These are phyloP conservation scores for Serendipita sp. DNA, from an alignment of 768 basidiomycete genomes.

Conservation along the genomic window DNA sequence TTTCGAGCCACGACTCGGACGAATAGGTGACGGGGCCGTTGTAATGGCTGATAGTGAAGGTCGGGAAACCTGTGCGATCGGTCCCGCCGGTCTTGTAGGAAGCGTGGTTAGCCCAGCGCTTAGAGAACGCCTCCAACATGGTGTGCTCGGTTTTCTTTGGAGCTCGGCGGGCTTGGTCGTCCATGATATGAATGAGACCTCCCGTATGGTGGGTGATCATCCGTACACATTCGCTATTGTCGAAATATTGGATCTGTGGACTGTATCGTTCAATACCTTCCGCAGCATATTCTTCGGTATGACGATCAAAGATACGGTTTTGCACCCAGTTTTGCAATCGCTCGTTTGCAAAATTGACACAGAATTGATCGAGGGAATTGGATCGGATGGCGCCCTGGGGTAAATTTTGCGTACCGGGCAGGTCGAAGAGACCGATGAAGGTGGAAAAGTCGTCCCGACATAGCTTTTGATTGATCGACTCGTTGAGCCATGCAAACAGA, in stretches of 20 bases:
- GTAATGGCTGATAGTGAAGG: constrained; percentile 86
- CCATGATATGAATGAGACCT: constrained; percentile 92
- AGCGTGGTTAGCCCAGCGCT: constrained; percentile 87
- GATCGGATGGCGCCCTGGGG: constrained; percentile 42
- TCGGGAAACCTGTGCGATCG: constrained; percentile 63
- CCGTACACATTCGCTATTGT: constrained; percentile 80
- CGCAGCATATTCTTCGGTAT: constrained; percentile 65
- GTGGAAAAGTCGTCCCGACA: constrained; percentile 86
- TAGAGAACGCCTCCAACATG: constrained; percentile 88
- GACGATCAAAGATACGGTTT: constrained; percentile 61
- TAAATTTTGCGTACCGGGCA: constrained; percentile 86
- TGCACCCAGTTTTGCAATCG: constrained; percentile 73
- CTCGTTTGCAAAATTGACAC: constrained; percentile 93
- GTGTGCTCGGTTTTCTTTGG: constrained; percentile 85
- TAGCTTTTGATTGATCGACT: constrained; percentile 87
- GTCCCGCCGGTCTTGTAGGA: constrained; percentile 71
- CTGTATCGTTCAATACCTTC: constrained; percentile 64
- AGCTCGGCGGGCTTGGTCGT: constrained; percentile 76
- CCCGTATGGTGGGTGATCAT: constrained; percentile 76
- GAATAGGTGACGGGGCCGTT: constrained; percentile 87
- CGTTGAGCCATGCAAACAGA: constrained; percentile 91
- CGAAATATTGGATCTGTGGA: constrained; percentile 64
- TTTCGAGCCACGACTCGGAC: constrained; percentile 74
- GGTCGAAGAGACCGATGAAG: constrained; percentile 86
- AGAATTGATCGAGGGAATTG: constrained; percentile 93